Base-by-base conservation (phyloP, 768 basidiomycete genomes). In the Psilocybe tampanensis region DNA sequence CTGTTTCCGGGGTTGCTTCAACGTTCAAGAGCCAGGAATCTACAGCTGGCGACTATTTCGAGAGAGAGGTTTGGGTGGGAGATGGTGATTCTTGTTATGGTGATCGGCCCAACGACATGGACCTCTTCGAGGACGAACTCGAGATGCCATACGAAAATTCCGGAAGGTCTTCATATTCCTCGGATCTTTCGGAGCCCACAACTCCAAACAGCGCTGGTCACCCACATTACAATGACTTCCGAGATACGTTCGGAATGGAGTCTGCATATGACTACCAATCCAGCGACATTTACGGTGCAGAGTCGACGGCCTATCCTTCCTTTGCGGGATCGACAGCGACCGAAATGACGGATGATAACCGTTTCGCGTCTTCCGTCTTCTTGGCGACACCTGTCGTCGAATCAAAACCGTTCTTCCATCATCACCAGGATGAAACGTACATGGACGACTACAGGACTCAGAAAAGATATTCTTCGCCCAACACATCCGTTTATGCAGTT, bases 391-490 rank as follows among this genome's bases (percentile, higher is more conserved):
- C 68, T 22, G 52, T 62, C 13, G 51, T 44, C 5, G 62, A 67
- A 11, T 60, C 60, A 22, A 64, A 63, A 43, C 63, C 63, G 21
- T 61, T 59, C 39, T 60, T 57, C 52, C 47, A 54, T 41, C 56
- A 61, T 17, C 53, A n/a, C n/a, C n/a, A 56, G 18, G 55, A 61
- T 21, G 8, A 54, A 2, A 32, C 54, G 12, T 65, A 64, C 52
- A 56, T 52, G 45, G 57, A 63, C 17, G 61, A 54, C 11, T 66
- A 59, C 21, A 62, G 60, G 49, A 65, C 63, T 12, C 57, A 60
- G 41, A 69, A 66, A 41, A 57, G 65, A 21, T 66, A 68, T 52
- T 64, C 68, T 3, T 66, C 65, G 12, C 66, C 68, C n/a, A 65
- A 64, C 44, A 65, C 66, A 11, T 66, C 68, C n/a, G 54, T 64